Percentiles rank a stretch among this genome's conserved stretches.
Conservation (phyloP, 495 filamentous ascomycete species). For the Collariella sp. region DNA sequence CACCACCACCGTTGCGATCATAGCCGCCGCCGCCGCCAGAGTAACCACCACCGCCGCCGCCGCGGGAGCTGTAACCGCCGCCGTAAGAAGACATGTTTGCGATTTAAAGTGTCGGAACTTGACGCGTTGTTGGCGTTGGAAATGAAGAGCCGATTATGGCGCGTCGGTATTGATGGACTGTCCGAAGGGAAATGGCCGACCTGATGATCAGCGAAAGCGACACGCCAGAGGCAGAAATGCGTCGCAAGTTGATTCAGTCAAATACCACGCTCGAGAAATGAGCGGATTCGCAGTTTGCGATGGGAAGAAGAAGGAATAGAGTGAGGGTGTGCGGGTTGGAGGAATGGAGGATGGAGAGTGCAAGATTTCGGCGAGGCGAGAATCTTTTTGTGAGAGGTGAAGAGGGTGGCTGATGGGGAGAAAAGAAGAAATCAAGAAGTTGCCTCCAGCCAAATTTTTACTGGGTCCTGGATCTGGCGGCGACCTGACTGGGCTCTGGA, state of each 20-base stretch:
- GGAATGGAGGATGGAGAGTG: neutral
- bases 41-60: slow-evolving; percentile 41
- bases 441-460: slow-evolving; percentile 7
- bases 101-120: slow-evolving; percentile 43
- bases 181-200: neutral
- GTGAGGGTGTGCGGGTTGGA: too few relatives aligned
- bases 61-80: slow-evolving; percentile 53
- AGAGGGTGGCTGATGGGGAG: neutral
- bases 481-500: neutral
- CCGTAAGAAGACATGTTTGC: slow-evolving; percentile 37
- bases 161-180: neutral
- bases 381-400: slow-evolving; percentile 11
- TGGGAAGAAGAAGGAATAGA: neutral
- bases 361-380: slow-evolving; percentile 10
- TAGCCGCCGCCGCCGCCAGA: slow-evolving; percentile 16
- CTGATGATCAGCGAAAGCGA: slow-evolving; percentile 2
- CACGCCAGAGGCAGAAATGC: neutral
- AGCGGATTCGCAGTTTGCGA: slow-evolving; percentile 11
- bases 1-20: slow-evolving; percentile 22
- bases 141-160: neutral
- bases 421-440: slow-evolving; percentile 5
- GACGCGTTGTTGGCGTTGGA: neutral
- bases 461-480: neutral
- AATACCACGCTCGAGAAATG: slow-evolving; percentile 4
- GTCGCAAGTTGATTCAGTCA: neutral